Evolutionary conservation across 2,329 filamentous ascomycete species (phyloP).

Genomic region (Daldinia sp.): DNA sequence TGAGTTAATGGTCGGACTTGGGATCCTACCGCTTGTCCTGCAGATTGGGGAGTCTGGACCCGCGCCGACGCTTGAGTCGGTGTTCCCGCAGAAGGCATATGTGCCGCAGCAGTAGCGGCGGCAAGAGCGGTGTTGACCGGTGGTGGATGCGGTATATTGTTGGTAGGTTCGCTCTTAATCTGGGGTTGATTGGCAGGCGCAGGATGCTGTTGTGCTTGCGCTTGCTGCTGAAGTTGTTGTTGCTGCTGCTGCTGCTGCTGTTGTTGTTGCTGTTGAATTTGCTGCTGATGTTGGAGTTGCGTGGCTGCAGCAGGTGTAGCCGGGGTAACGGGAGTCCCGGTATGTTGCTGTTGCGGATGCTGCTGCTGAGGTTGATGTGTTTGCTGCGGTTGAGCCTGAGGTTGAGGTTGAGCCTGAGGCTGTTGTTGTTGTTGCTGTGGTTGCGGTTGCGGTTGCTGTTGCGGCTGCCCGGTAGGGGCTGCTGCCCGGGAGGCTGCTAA

Average conservation of each 20-base stretch:
- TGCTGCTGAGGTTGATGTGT: slow-evolving; percentile 18
- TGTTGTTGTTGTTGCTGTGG: slow-evolving; percentile 18
- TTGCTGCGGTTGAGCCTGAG: slow-evolving; percentile 31
- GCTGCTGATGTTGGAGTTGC: slow-evolving; percentile 44
- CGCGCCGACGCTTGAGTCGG: slow-evolving; percentile 63
- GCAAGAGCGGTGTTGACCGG: slow-evolving; percentile 64
- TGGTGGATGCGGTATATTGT: slow-evolving; percentile 54
- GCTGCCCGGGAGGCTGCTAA: slow-evolving; percentile 44
- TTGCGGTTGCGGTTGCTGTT: slow-evolving; percentile 20
- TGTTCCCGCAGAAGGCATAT: slow-evolving; percentile 59
- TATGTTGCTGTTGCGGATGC: slow-evolving; percentile 35
- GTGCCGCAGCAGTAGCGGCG: slow-evolving; percentile 52
- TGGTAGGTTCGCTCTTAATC: slow-evolving; percentile 55
- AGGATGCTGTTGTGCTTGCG: slow-evolving; percentile 42
- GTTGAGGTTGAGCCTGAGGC: slow-evolving; percentile 39
- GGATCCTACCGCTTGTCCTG: slow-evolving; percentile 41
- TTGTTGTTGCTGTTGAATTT: slow-evolving; percentile 37
- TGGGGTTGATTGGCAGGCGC: slow-evolving; percentile 43
- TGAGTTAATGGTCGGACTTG: slow-evolving; percentile 47
- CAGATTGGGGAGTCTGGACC: slow-evolving; percentile 62
- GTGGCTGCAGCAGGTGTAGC: slow-evolving; percentile 45
- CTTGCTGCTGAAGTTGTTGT: slow-evolving; percentile 35
- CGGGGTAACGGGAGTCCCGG: slow-evolving; percentile 45
- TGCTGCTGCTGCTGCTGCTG: slow-evolving; percentile 42
- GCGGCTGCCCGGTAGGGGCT: slow-evolving; percentile 34